A percentile compares a stretch with the other conserved stretches of the same genome.
Evolutionary conservation across 148 eudicot species (phyloP).

Genomic region (Amaranthus palmeri): DNA sequence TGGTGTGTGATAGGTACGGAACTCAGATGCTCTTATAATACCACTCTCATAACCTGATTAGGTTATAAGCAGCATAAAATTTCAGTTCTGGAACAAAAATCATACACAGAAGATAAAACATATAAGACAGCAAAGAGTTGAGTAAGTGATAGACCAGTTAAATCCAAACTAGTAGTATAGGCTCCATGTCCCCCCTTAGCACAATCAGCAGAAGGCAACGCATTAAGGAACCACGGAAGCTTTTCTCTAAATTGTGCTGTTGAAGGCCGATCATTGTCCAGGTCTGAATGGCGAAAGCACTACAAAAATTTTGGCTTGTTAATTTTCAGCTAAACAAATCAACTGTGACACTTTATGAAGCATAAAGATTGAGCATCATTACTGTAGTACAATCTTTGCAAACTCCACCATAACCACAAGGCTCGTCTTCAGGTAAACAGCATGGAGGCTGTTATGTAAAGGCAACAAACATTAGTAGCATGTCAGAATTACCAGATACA

Average conservation of each 20-base stretch:
- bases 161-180: conserved; percentile 61
- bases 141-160: conserved; percentile 35
- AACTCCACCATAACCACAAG: conserved; percentile 54
- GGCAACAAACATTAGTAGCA: conserved; percentile 3
- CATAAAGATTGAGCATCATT: conserved; percentile 20
- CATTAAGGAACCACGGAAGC: conserved; percentile 67
- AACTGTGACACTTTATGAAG: neutral
- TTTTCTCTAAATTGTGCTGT: conserved; percentile 55
- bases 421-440: conserved; percentile 56
- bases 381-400: conserved; percentile 75
- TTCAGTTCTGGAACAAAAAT: conserved; percentile 3
- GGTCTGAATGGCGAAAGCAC: conserved; percentile 68
- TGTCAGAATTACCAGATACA: neutral
- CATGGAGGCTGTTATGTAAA: conserved; percentile 58
- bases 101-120: neutral
- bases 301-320: conserved; percentile 22
- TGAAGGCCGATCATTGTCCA: conserved; percentile 63
- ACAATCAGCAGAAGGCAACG: conserved; percentile 76
- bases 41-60: conserved; percentile 53
- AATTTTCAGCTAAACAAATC: conserved; percentile 9
- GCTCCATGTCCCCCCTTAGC: conserved; percentile 87
- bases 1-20: conserved; percentile 69
- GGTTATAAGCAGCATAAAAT: conserved; percentile 3
- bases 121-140: neutral
- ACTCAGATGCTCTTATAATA: conserved; percentile 56